These are phyloP conservation scores for Drosera capensis DNA, from an alignment of 148 eudicot species.

Conservation along the genomic window DNA sequence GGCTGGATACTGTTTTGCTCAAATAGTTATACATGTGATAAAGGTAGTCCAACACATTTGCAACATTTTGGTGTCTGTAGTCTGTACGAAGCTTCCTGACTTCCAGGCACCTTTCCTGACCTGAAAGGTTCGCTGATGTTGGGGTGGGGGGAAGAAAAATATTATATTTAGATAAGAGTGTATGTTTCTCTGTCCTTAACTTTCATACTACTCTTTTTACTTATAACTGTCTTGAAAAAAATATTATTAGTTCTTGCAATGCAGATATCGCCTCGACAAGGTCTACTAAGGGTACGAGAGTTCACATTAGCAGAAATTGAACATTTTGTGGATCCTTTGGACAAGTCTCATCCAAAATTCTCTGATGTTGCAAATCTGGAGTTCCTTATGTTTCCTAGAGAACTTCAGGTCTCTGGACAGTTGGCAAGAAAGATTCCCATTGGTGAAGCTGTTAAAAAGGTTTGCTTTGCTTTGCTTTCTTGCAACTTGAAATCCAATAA, in stretches of 20 bases:
- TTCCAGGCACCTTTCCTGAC: too few relatives aligned
- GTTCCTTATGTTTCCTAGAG: constrained; percentile 90
- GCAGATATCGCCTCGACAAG: constrained; percentile 97
- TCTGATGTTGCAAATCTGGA: constrained; percentile 56
- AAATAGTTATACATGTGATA: too few relatives aligned
- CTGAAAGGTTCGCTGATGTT: too few relatives aligned
- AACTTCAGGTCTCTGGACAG: constrained; percentile 74
- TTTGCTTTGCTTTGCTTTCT: constrained; percentile 16
- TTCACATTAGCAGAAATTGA: constrained; percentile 93
- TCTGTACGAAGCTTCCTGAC: too few relatives aligned
- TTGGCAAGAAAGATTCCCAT: constrained; percentile 45
- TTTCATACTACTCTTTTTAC: too few relatives aligned
- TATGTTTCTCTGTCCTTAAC: too few relatives aligned
- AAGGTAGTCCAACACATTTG: too few relatives aligned
- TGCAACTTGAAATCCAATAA: neutral
- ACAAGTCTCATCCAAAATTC: constrained; percentile 89
- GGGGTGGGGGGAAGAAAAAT: too few relatives aligned
- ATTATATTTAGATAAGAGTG: too few relatives aligned
- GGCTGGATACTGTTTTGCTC: too few relatives aligned
- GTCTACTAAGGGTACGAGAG: constrained; percentile 89
- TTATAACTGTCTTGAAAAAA: too few relatives aligned
- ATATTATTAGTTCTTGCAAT: constrained; percentile 5
- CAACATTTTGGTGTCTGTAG: too few relatives aligned
- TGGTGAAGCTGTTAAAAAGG: constrained; percentile 78
- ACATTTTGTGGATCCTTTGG: constrained; percentile 93